Base-by-base conservation (phyloP, 2,329 filamentous ascomycete genomes). In the Fusarium transvaalense region DNA sequence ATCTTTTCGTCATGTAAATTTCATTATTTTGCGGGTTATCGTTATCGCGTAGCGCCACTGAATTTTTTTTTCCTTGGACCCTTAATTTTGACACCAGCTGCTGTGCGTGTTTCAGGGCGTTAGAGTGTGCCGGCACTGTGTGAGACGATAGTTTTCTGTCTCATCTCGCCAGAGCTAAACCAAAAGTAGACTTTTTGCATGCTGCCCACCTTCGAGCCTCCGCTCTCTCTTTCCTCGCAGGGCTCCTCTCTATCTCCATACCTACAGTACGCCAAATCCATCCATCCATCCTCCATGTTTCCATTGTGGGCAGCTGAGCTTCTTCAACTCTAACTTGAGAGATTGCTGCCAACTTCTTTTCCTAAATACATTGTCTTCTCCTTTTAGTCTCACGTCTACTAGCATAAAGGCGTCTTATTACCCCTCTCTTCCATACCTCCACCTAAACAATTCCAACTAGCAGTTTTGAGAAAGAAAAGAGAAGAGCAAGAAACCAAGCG, bases 41-140 rank as follows among this genome's bases (percentile, higher is more conserved):
- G 75, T 79, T 80, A 79, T 80, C 77, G 77, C 78, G 76, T 69
- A 74, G 76, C 77, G 77, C 77, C 76, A 75, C 66, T 74, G 61
- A 70, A 57, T 61, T 58, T 68, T 64, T 64, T 66, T 23, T 32
- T 31, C 39, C 52, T 35, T 62, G 21, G 48, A 53, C 37, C 56
- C 57, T 47, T 29, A 41, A 43, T 58, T 56, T 59, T 71, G 42
- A 56, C 62, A 71, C 57, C 25, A 9, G 5, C 53, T 47, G 27
- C 14, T 25, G 39, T 61, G 42, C 21, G 34, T 50, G 53, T 69
- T 69, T 69, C 62, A 67, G 41, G 52, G 38, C 46, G 38, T n/a
- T 42, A 55, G 31, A 41, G 42, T 57, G 47, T 48, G 37, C 25
- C 37, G 45, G 46, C 23, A 50, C 32, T 14, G 45, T 54, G 60